These are phyloP conservation scores for Candida suzukii DNA, from an alignment of 805 yeast genomes.

Conservation along the genomic window DNA sequence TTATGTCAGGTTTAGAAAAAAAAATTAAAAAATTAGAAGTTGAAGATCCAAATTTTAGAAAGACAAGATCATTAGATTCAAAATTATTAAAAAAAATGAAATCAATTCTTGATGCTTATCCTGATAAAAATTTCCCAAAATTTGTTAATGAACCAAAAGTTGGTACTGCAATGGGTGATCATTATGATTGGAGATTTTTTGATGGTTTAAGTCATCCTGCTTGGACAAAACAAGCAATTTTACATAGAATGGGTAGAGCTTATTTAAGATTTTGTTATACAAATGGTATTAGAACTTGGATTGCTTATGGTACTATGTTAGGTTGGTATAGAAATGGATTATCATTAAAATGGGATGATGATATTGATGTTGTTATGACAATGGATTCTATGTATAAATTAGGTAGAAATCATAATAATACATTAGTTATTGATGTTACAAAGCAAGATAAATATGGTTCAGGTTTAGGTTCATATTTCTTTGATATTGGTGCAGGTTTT, in stretches of 20 bases:
- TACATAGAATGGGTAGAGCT: slow-evolving; percentile 43
- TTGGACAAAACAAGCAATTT: slow-evolving; percentile 27
- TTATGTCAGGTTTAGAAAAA: slow-evolving; percentile 5
- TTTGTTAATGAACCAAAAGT: slow-evolving; percentile 32
- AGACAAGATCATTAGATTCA: slow-evolving; percentile 12
- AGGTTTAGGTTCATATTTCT: slow-evolving; percentile 50
- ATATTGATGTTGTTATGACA: slow-evolving; percentile 60
- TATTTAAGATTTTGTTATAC: slow-evolving; percentile 43
- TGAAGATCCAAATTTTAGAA: not conserved
- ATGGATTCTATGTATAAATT: slow-evolving; percentile 36
- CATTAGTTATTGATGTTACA: slow-evolving; percentile 36
- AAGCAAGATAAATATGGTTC: slow-evolving; percentile 24
- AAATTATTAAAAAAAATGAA: slow-evolving; percentile 11
- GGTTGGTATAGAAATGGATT: slow-evolving; percentile 63
- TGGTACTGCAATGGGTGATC: slow-evolving; percentile 22
- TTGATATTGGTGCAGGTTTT: slow-evolving; percentile 40
- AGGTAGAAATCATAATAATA: slow-evolving; percentile 41
- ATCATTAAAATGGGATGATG: slow-evolving; percentile 61
- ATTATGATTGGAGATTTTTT: slow-evolving; percentile 51
- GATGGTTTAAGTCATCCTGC: slow-evolving; percentile 37
- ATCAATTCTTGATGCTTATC: slow-evolving; percentile 8
- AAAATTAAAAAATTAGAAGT: slow-evolving; percentile 1
- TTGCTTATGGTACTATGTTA: slow-evolving; percentile 59
- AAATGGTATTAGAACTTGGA: slow-evolving; percentile 46
- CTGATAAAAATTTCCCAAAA: slow-evolving; percentile 13